A percentile compares a stretch with the other conserved stretches of the same genome.
phyloP scores from a whole-genome alignment of 2,329 filamentous ascomycete genomes.

The Cercospora sp. region DNA sequence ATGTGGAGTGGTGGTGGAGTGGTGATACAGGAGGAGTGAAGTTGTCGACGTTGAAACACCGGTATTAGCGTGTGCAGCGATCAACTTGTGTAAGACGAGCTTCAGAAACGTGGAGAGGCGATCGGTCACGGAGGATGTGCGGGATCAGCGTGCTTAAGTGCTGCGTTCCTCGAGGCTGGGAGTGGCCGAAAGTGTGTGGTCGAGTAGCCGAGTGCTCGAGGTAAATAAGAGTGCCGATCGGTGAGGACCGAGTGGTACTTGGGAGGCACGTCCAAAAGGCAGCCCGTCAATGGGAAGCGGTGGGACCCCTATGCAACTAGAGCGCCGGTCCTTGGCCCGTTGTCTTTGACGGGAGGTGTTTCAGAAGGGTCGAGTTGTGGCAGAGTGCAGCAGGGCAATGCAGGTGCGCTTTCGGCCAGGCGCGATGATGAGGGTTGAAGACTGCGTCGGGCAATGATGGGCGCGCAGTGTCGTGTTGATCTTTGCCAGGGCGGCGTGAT shows the following conservation, averaged over 20 bases:
- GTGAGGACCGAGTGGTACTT: neutral
- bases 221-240: conserved; percentile 28
- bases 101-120: conserved; percentile 51
- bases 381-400: neutral
- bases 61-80: conserved; percentile 26
- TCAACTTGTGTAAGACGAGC: conserved; percentile 33
- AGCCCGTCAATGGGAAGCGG: conserved; percentile 32
- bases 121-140: conserved; percentile 48
- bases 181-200: conserved; percentile 26
- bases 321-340: conserved; percentile 25
- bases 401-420: neutral
- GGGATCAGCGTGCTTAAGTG: conserved; percentile 53
- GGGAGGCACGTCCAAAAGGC: neutral
- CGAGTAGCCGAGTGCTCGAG: conserved; percentile 11
- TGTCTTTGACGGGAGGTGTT: conserved; percentile 25
- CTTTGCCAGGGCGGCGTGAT: conserved; percentile 7
- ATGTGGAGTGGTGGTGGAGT: conserved; percentile 26
- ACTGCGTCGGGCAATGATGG: conserved; percentile 21
- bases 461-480: conserved; percentile 15
- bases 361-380: conserved; percentile 18
- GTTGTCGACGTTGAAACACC: conserved; percentile 27
- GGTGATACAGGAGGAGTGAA: conserved; percentile 23
- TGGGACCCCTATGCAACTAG: conserved; percentile 27
- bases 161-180: conserved; percentile 34
- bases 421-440: conserved; percentile 16